Evolutionary conservation across 2,329 filamentous ascomycete genomes (phyloP).

Genomic region (Verticillium dahliae): DNA sequence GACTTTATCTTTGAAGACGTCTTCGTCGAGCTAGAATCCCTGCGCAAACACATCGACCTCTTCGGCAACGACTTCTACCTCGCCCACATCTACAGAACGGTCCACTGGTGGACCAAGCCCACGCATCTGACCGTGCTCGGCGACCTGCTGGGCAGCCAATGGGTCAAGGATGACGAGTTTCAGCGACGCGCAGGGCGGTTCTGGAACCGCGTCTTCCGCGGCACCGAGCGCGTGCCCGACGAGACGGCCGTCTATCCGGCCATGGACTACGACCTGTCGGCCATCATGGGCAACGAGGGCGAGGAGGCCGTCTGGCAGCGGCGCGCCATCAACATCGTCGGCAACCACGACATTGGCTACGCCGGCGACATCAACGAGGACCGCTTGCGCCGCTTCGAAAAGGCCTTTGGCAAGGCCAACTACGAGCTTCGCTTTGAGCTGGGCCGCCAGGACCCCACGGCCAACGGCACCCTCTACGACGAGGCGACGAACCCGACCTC

Average conservation of each 20-base stretch:
- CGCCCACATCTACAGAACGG: slow-evolving; percentile 79
- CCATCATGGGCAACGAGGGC: slow-evolving; percentile 37
- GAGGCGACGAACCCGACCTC: slow-evolving; percentile 36
- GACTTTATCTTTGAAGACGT: slow-evolving; percentile 63
- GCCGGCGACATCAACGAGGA: slow-evolving; percentile 79
- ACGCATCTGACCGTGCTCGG: slow-evolving; percentile 87
- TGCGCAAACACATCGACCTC: slow-evolving; percentile 77
- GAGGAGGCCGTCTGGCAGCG: slow-evolving; percentile 57
- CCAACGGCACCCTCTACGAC: slow-evolving; percentile 34
- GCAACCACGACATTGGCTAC: slow-evolving; percentile 96
- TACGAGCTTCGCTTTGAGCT: slow-evolving; percentile 77
- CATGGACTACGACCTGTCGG: slow-evolving; percentile 42
- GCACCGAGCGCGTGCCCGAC: slow-evolving; percentile 56
- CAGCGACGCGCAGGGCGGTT: slow-evolving; percentile 63
- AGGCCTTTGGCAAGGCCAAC: slow-evolving; percentile 78
- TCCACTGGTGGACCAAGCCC: slow-evolving; percentile 78
- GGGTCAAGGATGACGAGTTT: slow-evolving; percentile 86
- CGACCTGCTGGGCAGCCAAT: slow-evolving; percentile 90
- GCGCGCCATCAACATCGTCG: slow-evolving; percentile 80
- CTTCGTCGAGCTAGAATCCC: slow-evolving; percentile 56
- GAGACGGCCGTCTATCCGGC: slow-evolving; percentile 42
- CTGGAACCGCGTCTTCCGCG: slow-evolving; percentile 75
- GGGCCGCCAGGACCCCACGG: slow-evolving; percentile 32
- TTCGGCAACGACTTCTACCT: slow-evolving; percentile 94
- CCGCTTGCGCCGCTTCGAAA: slow-evolving; percentile 75